Conservation (phyloP, 2,329 filamentous ascomycete genomes). For the Tolypocladium inflatum region DNA sequence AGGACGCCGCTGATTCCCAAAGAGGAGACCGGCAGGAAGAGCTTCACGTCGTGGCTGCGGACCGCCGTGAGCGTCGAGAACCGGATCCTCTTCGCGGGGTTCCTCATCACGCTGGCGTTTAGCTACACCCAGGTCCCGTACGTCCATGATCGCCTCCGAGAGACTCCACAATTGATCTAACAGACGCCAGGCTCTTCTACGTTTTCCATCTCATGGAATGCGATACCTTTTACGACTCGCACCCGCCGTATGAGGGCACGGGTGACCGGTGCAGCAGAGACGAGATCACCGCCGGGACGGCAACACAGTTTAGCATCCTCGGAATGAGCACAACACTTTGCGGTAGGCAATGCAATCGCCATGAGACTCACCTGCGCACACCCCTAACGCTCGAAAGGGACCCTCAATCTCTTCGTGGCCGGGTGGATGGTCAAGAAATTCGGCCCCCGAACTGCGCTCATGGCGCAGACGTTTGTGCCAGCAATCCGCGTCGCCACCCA, state of each 20-base stretch:
- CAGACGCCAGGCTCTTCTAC: conserved; percentile 37
- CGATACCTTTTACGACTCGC: conserved; percentile 54
- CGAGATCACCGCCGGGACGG: conserved; percentile 56
- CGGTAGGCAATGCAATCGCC: conserved; percentile 24
- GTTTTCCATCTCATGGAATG: conserved; percentile 66
- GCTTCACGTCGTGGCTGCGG: not conserved
- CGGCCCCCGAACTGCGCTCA: conserved; percentile 52
- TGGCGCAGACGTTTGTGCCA: conserved; percentile 55
- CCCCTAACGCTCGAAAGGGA: conserved; percentile 14
- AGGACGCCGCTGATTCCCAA: not conserved
- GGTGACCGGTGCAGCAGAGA: conserved; percentile 49
- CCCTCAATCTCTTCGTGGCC: conserved; percentile 57
- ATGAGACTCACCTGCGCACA: not conserved
- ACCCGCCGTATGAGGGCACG: conserved; percentile 37
- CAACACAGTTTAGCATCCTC: conserved; percentile 53
- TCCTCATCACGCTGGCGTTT: conserved; percentile 45
- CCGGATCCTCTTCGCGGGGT: conserved; percentile 46
- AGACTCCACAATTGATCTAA: no score
- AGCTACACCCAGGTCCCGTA: conserved; percentile 41
- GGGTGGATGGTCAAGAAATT: conserved; percentile 57
- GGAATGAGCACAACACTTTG: conserved; percentile 60
- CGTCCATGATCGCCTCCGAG: no score
- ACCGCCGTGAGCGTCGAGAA: conserved; percentile 25
- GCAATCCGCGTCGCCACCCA: conserved; percentile 55
- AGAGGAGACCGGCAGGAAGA: not conserved